Base-by-base conservation (phyloP, 192 early-diverging fungal species). In the Podochytrium sp. region DNA sequence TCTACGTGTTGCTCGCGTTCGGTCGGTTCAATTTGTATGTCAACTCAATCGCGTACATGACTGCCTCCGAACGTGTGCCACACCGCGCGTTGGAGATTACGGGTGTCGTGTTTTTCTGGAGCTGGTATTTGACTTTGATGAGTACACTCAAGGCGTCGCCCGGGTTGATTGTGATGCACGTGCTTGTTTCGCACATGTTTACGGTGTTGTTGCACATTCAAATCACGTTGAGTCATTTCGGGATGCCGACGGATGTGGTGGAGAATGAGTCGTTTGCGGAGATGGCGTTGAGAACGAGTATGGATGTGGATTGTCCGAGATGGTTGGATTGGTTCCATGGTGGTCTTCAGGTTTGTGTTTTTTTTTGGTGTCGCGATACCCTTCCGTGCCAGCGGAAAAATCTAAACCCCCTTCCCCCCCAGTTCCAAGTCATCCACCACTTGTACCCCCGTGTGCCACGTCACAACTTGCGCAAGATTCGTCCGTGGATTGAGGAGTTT, bases 261-360 rank as follows among this genome's bases (percentile, higher is more conserved):
- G 56, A 63, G n/a, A 49, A 71, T n/a, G 95, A 96, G 80, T 86
- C 91, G 53, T 98, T 94, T 76, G 89, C 93, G 1, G 91, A 89
- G 60, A 91, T 91, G 75, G 92, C 91, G 84, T 80, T 96, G 29
- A 86, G 95, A 61, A 98, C 97, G 0, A 95, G 92, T 33, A 95
- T 97, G 93, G 97, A 98, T 79, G 94, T 98, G 0, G 92, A 94
- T 75, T 98, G 97, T 80, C 92, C 95, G 25, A 78, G 76, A 65
- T 96, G 92, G 92, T 66, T 98, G 51, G 97, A 98, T 79, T 97
- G 94, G 95, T 94, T 96, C 89, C 97, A 98, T 70, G 97, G 97
- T 60, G 96, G 95, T 1, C 84, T 98, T 27, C 96, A 98, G 80
- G 81, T 81, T 47, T 7, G n/a, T 2, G 12, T 27, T 61, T 75